Percentiles rank a stretch among this genome's conserved stretches.
phyloP scores from a whole-genome alignment of 129 eudicot species.

The Flaveria sonorensis region DNA sequence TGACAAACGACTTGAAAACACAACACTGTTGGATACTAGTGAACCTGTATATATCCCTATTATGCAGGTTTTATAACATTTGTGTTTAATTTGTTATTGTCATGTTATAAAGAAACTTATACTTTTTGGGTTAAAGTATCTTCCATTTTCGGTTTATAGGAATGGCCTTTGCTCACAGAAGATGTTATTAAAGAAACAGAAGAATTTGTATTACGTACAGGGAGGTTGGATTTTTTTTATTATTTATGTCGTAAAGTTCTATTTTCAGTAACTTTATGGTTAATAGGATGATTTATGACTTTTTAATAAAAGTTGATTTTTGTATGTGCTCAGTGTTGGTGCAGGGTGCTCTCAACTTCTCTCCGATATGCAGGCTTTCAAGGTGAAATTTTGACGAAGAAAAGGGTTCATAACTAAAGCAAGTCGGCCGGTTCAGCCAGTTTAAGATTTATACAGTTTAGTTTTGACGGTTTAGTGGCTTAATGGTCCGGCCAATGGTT shows the following conservation, averaged over 20 bases:
- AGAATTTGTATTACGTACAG: slow-evolving; percentile 91
- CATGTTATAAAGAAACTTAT: not conserved
- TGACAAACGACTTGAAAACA: slow-evolving; percentile 53
- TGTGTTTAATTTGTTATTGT: not conserved
- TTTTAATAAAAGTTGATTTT: slow-evolving; percentile 17
- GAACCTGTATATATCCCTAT: slow-evolving; percentile 85
- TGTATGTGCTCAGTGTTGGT: slow-evolving; percentile 67
- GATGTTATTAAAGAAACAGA: slow-evolving; percentile 89
- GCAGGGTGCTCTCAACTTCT: slow-evolving; percentile 99
- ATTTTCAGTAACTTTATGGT: not conserved
- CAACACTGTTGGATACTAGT: slow-evolving; percentile 79
- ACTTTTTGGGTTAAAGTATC: slow-evolving; percentile 5
- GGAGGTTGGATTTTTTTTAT: slow-evolving; percentile 66
- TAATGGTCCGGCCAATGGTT: not conserved
- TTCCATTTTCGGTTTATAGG: slow-evolving; percentile 46
- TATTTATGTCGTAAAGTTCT: not conserved
- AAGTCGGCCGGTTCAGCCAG: not conserved
- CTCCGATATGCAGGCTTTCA: slow-evolving; percentile 99
- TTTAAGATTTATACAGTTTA: not conserved
- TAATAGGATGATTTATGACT: not conserved
- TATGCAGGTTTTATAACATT: slow-evolving; percentile 63
- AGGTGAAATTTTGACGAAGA: slow-evolving; percentile 44
- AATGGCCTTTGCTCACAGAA: slow-evolving; percentile 91
- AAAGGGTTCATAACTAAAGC: not conserved
- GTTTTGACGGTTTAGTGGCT: not conserved